Conservation (phyloP, 176 grass and related monocot genomes). For the Pontederia crassipes region DNA sequence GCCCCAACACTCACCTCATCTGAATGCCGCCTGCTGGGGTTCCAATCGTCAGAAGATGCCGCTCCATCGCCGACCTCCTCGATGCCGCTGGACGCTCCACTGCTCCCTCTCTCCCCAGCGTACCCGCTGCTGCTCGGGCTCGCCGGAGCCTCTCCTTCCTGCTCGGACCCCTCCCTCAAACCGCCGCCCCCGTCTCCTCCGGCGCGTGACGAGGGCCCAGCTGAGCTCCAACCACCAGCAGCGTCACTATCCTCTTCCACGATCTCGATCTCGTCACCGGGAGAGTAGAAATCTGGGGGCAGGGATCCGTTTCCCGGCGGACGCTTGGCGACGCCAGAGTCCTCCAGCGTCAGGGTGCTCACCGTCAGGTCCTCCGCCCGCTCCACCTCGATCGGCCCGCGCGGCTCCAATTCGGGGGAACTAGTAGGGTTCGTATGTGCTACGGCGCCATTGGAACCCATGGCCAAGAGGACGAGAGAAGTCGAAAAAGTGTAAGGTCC, state of each 20-base stretch:
- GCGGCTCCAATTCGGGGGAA: too few relatives aligned
- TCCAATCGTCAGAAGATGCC: constrained; percentile 31
- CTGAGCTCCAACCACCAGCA: constrained; percentile 28
- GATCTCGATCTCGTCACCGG: constrained; percentile 19
- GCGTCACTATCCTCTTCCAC: constrained; percentile 28
- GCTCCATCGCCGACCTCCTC: constrained; percentile 30
- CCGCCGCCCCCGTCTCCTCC: constrained; percentile 24
- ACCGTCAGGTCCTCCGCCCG: neutral
- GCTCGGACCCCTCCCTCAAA: constrained; percentile 25
- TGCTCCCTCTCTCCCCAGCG: constrained; percentile 79
- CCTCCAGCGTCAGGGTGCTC: constrained; percentile 18
- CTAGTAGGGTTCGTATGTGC: too few relatives aligned
- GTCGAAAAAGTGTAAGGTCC: too few relatives aligned
- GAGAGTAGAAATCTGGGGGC: constrained; percentile 40
- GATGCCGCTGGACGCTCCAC: constrained; percentile 51
- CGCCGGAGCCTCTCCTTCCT: constrained; percentile 30
- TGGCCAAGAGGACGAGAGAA: too few relatives aligned
- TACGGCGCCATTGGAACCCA: too few relatives aligned
- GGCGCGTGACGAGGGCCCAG: constrained; percentile 1
- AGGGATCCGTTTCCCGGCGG: constrained; percentile 32
- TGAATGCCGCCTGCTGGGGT: constrained; percentile 53
- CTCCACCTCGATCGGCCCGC: neutral
- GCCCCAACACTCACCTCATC: constrained; percentile 43
- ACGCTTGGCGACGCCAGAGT: neutral
- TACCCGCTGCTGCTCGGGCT: constrained; percentile 92